Evolutionary conservation across 1,139 yeast genomes (phyloP), one percentile per base, ranked within the genome.

Genomic region (Pneumocystis sp.): DNA sequence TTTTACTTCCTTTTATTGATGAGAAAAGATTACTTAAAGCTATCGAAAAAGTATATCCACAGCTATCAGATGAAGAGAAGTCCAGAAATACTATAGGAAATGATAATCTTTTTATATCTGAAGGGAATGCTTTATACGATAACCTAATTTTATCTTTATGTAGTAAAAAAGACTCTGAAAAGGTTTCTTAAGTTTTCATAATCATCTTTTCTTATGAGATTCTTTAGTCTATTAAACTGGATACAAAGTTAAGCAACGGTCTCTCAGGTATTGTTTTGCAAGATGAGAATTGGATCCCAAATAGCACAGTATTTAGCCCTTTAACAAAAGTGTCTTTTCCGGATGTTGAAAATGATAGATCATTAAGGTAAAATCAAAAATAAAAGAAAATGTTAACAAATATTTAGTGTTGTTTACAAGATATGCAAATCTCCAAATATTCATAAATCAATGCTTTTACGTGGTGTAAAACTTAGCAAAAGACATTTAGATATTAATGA

Each of bases 1-100:
- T 96, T 0, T 77, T 91, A 63, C 77, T 91, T 66, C 97, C 97
- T 0, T 91, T 91, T 70, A 91, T 91, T 71, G 96, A 91, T 71
- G 96, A 89, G 71, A 74, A 75, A n/a, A 79, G 96, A 70, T 78
- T 91, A 63, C 76, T 90, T 65, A 76, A 77, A 15, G 85, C 85
- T 1, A 95, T 90, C 2, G 81, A 82, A 64, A 82, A 77, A 1
- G 84, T 86, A 67, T 91, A 91, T 73, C 77, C 80, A 1, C 76
- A 79, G 57, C 78, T 91, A 63, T 81, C 90, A 0, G 87, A 82
- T 1, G 85, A 80, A n/a, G 97, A 91, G 72, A 77, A 71, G 35
- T 79, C 81, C 35, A 80, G 97, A 74, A 91, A 91, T 65, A 67
- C 72, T 8, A 69, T 72, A 21, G 74, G 73, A 40, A 69, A 74